phyloP scores from a whole-genome alignment of 176 grass and related monocot genomes.

The Musa schizocarpa region DNA sequence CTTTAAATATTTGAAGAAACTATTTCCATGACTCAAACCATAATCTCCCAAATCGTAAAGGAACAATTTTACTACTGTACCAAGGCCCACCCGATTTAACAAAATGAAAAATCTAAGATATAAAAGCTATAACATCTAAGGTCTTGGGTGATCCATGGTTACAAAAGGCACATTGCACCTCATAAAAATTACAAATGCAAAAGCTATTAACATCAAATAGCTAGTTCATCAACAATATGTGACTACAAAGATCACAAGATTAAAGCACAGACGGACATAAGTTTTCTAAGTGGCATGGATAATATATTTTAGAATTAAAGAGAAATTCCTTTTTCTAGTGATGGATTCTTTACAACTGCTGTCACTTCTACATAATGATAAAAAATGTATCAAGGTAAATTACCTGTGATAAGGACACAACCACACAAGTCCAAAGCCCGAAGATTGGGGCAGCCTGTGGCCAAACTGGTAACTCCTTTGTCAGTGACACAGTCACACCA shows the following conservation, averaged over 20 bases:
- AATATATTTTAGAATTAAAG: not conserved
- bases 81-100: no score
- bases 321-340: not conserved
- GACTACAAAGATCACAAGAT: not conserved
- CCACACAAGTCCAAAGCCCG: conserved; percentile 10
- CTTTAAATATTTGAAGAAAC: no score
- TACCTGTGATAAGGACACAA: conserved; percentile 18
- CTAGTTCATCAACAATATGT: not conserved
- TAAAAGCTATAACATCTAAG: no score
- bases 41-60: no score
- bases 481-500: conserved; percentile 12
- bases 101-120: no score
- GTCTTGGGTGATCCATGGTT: no score
- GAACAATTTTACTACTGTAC: no score
- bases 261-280: not conserved
- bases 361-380: not conserved
- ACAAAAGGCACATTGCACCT: no score
- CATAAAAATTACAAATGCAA: no score
- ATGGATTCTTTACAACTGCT: not conserved
- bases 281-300: not conserved
- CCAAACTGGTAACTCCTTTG: conserved; percentile 14
- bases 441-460: conserved; percentile 10
- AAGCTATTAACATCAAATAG: not conserved
- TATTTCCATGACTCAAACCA: no score
- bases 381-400: not conserved